These are phyloP conservation scores for Solanum neorickii DNA, from an alignment of 257 asterid genomes.

Conservation along the genomic window DNA sequence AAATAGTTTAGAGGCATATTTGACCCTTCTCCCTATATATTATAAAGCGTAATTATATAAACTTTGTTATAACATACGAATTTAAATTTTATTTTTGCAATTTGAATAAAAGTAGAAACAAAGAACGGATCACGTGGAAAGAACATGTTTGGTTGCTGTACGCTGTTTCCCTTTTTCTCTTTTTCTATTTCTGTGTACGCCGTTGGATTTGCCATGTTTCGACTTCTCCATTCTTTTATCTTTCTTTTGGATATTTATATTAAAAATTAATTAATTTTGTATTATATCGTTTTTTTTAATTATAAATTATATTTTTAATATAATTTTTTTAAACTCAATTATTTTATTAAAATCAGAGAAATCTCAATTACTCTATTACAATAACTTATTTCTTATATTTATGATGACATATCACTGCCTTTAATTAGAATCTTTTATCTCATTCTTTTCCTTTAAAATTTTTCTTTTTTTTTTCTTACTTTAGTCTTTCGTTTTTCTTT, in stretches of 20 bases:
- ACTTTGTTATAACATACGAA: no score
- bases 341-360: no score
- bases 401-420: neutral
- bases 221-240: neutral
- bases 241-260: neutral
- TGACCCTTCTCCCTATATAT: no score
- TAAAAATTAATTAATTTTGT: neutral
- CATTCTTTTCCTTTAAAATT: neutral
- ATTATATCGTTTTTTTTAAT: neutral
- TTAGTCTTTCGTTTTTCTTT: neutral
- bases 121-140: neutral
- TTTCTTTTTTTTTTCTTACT: neutral
- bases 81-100: no score
- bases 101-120: neutral
- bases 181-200: neutral
- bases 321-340: neutral
- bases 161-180: neutral
- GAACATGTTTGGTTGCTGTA: neutral
- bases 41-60: rapidly evolving
- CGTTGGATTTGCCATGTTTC: neutral
- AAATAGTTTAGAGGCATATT: no score
- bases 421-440: neutral
- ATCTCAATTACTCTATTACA: neutral
- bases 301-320: neutral
- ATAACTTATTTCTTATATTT: neutral